Evolutionary conservation across 2,329 filamentous ascomycete genomes (phyloP), one percentile per base, ranked within the genome.

Genomic region (Bipolaris gigantea): DNA sequence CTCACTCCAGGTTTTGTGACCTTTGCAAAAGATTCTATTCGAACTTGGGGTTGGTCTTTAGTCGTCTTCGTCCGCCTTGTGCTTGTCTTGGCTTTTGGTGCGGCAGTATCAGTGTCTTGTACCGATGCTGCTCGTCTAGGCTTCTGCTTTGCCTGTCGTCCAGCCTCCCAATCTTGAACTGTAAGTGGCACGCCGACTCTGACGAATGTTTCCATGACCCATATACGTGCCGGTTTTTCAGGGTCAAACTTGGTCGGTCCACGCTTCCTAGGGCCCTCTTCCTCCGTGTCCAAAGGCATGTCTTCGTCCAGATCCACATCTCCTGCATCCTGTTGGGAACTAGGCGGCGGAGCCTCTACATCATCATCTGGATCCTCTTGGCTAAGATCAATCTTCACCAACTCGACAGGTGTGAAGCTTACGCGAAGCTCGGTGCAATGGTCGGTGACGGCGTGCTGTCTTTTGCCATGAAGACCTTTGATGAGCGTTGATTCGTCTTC

Each of bases 381-480:
- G 10, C 85, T 83, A 21, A 97, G 76, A 65, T 96, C 86, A 35
- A 97, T 81, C 0, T 86, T 85, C 2, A 96, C 90, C 15, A 97
- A 81, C 27, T 89, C 83, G 2, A 85, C 80, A 0, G 94, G 94
- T 4, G 87, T 79, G 67, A 89, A 95, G 1, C 89, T 86, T 19
- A 97, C 75, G 6, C 93, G 87, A 9, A 97, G 73, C 70, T 97
- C 93, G 1, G 86, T 81, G 4, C 86, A 85, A 1, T 82, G 85
- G 68, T 95, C 93, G 0, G 88, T 92, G 48, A 84, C 87, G 39
- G 85, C 82, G 72, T 95, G 92, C 5, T 79, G 79, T 53, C 93
- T 81, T 44, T 82, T 83, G 4, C 82, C 86, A 48, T 86, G 85
- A 8, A 97, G 85, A 1, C 81, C 82, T 50, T 82, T 83, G 19